phyloP scores from a whole-genome alignment of 2,329 filamentous ascomycete genomes.

The Hirsutella thompsonii region DNA sequence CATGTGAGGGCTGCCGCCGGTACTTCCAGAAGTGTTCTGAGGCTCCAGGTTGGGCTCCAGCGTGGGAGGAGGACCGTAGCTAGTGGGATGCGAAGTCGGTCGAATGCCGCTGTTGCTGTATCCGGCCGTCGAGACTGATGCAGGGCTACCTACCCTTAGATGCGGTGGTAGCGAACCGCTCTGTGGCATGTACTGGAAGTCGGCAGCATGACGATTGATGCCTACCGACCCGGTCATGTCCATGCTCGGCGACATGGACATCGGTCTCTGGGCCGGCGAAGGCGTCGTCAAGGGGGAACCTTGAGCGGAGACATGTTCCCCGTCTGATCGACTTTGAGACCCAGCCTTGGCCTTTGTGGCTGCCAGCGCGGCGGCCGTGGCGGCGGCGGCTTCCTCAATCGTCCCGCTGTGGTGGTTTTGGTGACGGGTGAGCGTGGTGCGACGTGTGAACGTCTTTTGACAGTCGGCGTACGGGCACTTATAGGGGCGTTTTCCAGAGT shows the following conservation, averaged over 20 bases:
- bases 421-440: slow-evolving; percentile 88
- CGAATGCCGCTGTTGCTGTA: slow-evolving; percentile 36
- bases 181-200: slow-evolving; percentile 61
- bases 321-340: slow-evolving; percentile 49
- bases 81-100: slow-evolving; percentile 75
- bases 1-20: slow-evolving; percentile 80
- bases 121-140: slow-evolving; percentile 51
- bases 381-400: slow-evolving; percentile 82
- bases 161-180: slow-evolving; percentile 73
- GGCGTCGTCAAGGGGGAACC: slow-evolving; percentile 68
- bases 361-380: slow-evolving; percentile 76
- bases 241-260: slow-evolving; percentile 68
- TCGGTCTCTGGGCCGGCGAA: slow-evolving; percentile 65
- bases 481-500: slow-evolving; percentile 91
- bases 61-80: slow-evolving; percentile 72
- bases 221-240: slow-evolving; percentile 57
- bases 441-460: slow-evolving; percentile 94
- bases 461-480: slow-evolving; percentile 96
- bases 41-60: slow-evolving; percentile 78
- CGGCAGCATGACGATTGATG: slow-evolving; percentile 49
- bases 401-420: slow-evolving; percentile 94
- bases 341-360: slow-evolving; percentile 28
- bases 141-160: slow-evolving; percentile 62
- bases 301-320: slow-evolving; percentile 56
- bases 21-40: slow-evolving; percentile 56